A percentile compares a stretch with the other conserved stretches of the same genome.
Conservation (phyloP, 2,329 filamentous ascomycete genomes). For the Cercospora sojina region DNA sequence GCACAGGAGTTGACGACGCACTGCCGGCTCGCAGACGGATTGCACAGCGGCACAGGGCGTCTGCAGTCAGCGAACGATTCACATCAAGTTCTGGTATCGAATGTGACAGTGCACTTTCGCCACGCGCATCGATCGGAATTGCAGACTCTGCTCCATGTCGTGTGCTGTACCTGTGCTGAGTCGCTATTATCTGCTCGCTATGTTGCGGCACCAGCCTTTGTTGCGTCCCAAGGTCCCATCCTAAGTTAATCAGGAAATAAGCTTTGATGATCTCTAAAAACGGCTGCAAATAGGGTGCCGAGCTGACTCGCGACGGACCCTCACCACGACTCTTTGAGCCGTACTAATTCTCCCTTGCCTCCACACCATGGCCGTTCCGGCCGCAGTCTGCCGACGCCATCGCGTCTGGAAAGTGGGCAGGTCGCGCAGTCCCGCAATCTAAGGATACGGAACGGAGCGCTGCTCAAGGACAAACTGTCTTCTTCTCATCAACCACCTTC, state of each 20-base stretch:
- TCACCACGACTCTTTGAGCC: slow-evolving; percentile 1
- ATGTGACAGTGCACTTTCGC: neutral
- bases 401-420: neutral
- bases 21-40: neutral
- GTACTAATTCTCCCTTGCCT: slow-evolving; percentile 11
- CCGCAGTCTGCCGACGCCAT: slow-evolving; percentile 4
- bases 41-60: neutral
- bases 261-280: slow-evolving; percentile 5
- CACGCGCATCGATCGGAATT: neutral
- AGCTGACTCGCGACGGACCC: slow-evolving; percentile 2
- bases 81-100: neutral
- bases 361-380: slow-evolving; percentile 3
- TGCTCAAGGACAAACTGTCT: neutral
- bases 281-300: slow-evolving; percentile 6
- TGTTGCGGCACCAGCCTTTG: neutral
- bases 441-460: neutral
- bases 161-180: neutral
- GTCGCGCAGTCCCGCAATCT: neutral
- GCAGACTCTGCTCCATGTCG: neutral
- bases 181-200: neutral
- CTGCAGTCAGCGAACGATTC: neutral
- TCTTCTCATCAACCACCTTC: neutral
- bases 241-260: slow-evolving; percentile 5
- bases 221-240: neutral
- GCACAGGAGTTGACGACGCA: neutral